phyloP scores from a whole-genome alignment of 106 monocot genomes.

The Acorus calamus region DNA sequence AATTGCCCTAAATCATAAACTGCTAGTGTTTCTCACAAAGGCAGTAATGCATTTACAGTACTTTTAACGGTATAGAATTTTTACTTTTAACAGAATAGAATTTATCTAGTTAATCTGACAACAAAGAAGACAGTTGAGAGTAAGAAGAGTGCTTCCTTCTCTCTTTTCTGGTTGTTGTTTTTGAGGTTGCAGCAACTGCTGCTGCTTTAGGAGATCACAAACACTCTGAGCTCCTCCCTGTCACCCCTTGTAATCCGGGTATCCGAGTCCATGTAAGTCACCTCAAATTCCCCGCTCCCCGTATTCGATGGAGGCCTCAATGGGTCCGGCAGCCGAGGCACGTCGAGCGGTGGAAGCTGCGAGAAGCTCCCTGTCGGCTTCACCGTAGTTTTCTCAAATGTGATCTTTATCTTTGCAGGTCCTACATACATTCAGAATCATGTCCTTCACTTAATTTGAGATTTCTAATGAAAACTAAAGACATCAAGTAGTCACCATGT shows the following conservation, averaged over 20 bases:
- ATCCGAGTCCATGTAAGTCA: conserved; percentile 64
- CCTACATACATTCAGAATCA: conserved; percentile 20
- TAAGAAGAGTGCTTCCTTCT: too few relatives aligned
- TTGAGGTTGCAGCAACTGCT: neutral
- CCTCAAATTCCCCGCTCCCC: conserved; percentile 75
- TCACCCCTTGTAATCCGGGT: conserved; percentile 81
- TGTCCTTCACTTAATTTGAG: neutral
- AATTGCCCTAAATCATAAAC: too few relatives aligned
- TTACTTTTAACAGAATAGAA: too few relatives aligned
- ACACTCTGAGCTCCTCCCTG: conserved; percentile 83
- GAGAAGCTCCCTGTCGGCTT: conserved; percentile 62
- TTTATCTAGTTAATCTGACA: too few relatives aligned
- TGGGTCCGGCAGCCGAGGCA: conserved; percentile 65
- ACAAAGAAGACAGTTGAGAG: too few relatives aligned
- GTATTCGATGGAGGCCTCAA: conserved; percentile 59
- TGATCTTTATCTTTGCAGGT: conserved; percentile 65
- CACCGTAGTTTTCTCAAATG: conserved; percentile 68
- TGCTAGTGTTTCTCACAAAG: too few relatives aligned
- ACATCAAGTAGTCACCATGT: conserved; percentile 1
- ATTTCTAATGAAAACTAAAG: neutral
- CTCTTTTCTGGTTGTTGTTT: too few relatives aligned
- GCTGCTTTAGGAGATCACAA: conserved; percentile 48
- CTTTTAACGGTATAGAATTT: too few relatives aligned
- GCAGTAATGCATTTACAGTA: too few relatives aligned
- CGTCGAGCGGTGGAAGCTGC: conserved; percentile 74